Evolutionary conservation across 1,139 yeast genomes (phyloP).

Genomic region (Sugiyamaella sp.): DNA sequence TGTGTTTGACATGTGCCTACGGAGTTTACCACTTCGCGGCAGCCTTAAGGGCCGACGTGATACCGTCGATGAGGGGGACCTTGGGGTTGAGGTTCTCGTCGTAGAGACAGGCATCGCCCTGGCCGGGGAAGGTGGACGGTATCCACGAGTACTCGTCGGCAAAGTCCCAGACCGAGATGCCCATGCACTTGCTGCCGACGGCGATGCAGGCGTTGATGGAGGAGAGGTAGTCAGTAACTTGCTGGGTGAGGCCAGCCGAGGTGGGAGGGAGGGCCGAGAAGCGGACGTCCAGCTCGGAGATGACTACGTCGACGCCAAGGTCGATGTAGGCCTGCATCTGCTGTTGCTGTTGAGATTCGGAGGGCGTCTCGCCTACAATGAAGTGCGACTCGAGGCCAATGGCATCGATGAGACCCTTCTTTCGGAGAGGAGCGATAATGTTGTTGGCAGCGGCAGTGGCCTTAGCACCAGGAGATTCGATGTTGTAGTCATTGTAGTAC

Average conservation of each 20-base stretch:
- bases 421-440: conserved; percentile 15
- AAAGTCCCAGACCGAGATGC: conserved; percentile 22
- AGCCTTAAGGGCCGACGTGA: conserved; percentile 7
- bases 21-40: not conserved
- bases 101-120: conserved; percentile 20
- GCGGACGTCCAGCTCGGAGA: conserved; percentile 20
- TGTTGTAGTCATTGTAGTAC: conserved; percentile 23
- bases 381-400: conserved; percentile 24
- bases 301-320: conserved; percentile 16
- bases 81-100: conserved; percentile 15
- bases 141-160: conserved; percentile 21
- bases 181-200: conserved; percentile 18
- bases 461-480: conserved; percentile 22
- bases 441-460: conserved; percentile 21
- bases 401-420: conserved; percentile 20
- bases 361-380: conserved; percentile 19
- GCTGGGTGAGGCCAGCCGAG: conserved; percentile 8
- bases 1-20: too few species aligned
- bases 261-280: conserved; percentile 15
- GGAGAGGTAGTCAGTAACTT: conserved; percentile 14
- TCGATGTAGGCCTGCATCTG: conserved; percentile 18
- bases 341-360: conserved; percentile 13
- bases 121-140: conserved; percentile 21
- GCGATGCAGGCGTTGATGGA: conserved; percentile 18
- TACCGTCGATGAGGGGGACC: conserved; percentile 5